These are phyloP conservation scores for Pichia sp. DNA, from an alignment of 1,139 yeast genomes.

Conservation along the genomic window DNA sequence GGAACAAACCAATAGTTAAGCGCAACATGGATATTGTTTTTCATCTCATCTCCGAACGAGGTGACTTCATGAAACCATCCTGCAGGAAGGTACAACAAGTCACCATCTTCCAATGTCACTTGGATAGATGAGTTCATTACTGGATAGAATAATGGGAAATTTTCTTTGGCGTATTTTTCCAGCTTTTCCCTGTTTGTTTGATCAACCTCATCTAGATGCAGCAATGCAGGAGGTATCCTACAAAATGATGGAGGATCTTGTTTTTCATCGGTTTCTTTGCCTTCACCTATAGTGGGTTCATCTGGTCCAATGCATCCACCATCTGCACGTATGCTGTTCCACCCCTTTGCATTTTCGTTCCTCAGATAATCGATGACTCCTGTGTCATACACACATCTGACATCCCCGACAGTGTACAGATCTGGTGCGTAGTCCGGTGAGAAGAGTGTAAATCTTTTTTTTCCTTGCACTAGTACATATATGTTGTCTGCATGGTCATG, in stretches of 20 bases:
- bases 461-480: slow-evolving; percentile 56
- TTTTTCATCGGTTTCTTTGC: slow-evolving; percentile 18
- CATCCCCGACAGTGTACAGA: slow-evolving; percentile 57
- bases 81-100: slow-evolving; percentile 65
- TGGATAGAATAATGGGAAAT: slow-evolving; percentile 47
- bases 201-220: slow-evolving; percentile 53
- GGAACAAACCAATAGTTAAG: slow-evolving; percentile 74
- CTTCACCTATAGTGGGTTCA: slow-evolving; percentile 5
- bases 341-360: slow-evolving; percentile 50
- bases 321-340: slow-evolving; percentile 59
- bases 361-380: slow-evolving; percentile 63
- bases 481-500: slow-evolving; percentile 78
- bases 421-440: slow-evolving; percentile 58
- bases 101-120: slow-evolving; percentile 55
- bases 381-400: slow-evolving; percentile 46
- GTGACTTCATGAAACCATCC: slow-evolving; percentile 85
- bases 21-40: slow-evolving; percentile 50
- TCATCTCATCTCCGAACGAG: slow-evolving; percentile 44
- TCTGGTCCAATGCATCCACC: slow-evolving; percentile 37
- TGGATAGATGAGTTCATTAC: slow-evolving; percentile 33
- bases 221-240: slow-evolving; percentile 54
- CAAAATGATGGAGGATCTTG: slow-evolving; percentile 70
- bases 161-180: slow-evolving; percentile 31
- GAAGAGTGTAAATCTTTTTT: slow-evolving; percentile 62
- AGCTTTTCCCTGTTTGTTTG: slow-evolving; percentile 33